These are phyloP conservation scores for Coriaria nepalensis DNA, from an alignment of 306 rosid species.

Conservation along the genomic window DNA sequence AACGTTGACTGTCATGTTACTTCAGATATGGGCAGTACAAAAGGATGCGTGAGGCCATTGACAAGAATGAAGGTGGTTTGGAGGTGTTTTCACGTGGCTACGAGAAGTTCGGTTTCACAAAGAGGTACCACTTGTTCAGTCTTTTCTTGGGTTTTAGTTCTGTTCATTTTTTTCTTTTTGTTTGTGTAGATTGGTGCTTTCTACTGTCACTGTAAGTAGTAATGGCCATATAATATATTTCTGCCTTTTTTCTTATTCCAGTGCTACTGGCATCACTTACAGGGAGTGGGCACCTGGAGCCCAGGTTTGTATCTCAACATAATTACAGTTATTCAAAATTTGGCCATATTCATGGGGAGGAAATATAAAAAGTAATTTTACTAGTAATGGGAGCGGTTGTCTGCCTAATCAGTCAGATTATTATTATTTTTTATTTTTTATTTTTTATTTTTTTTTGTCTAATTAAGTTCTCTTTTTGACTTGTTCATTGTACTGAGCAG, in stretches of 20 bases:
- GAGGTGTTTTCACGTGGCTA: constrained; percentile 94
- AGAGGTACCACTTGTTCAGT: constrained; percentile 45
- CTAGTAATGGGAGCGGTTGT: background rate
- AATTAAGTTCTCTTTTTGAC: background rate
- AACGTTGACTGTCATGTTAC: background rate
- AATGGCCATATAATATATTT: background rate
- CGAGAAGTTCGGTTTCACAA: constrained; percentile 76
- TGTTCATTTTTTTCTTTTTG: background rate
- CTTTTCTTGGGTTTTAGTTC: background rate
- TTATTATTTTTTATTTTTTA: background rate
- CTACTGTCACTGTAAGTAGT: no score
- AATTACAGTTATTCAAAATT: no score
- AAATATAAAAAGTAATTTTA: no score
- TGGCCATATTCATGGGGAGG: no score
- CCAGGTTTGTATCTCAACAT: constrained; percentile 36
- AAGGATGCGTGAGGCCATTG: constrained; percentile 58
- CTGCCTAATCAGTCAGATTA: background rate
- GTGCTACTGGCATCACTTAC: constrained; percentile 78
- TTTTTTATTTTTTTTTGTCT: background rate
- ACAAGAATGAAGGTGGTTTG: constrained; percentile 85
- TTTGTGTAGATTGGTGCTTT: background rate
- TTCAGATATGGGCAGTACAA: constrained; percentile 65
- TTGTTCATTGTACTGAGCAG: background rate
- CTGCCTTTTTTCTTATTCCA: constrained; percentile 21
- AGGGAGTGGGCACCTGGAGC: constrained; percentile 99